Percentiles rank a stretch among this genome's conserved stretches.
phyloP scores from a whole-genome alignment of 164 flowering plant species.

The Saururus chinensis region DNA sequence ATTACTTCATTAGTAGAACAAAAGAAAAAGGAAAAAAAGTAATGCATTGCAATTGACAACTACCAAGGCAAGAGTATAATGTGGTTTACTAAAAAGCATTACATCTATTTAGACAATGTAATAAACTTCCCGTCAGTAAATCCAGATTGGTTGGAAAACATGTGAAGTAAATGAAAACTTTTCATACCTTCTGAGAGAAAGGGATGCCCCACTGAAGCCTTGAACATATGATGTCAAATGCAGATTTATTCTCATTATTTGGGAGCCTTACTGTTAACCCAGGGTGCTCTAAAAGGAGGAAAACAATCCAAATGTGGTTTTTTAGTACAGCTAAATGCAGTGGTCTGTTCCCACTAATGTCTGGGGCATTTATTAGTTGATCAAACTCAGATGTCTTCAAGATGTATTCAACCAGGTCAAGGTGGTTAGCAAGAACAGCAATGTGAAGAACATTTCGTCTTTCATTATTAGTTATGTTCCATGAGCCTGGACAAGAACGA shows the following conservation, averaged over 20 bases:
- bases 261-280: background rate
- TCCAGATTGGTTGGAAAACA: no score
- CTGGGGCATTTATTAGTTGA: background rate
- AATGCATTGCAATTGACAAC: no score
- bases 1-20: no score
- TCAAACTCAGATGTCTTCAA: background rate
- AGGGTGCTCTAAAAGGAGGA: background rate
- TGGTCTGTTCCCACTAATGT: background rate
- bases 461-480: background rate
- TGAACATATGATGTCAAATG: background rate
- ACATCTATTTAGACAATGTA: no score
- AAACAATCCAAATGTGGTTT: background rate
- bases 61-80: no score
- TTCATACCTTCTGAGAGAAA: background rate
- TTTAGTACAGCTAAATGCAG: background rate
- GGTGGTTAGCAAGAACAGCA: background rate
- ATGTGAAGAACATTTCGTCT: background rate
- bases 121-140: no score
- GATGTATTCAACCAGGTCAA: background rate
- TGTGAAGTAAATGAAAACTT: no score
- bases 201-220: background rate
- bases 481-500: background rate
- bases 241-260: no score
- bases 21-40: no score
- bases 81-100: no score